Evolutionary conservation across 2,329 filamentous ascomycete species (phyloP).

Genomic region (Zymoseptoria ardabiliae): DNA sequence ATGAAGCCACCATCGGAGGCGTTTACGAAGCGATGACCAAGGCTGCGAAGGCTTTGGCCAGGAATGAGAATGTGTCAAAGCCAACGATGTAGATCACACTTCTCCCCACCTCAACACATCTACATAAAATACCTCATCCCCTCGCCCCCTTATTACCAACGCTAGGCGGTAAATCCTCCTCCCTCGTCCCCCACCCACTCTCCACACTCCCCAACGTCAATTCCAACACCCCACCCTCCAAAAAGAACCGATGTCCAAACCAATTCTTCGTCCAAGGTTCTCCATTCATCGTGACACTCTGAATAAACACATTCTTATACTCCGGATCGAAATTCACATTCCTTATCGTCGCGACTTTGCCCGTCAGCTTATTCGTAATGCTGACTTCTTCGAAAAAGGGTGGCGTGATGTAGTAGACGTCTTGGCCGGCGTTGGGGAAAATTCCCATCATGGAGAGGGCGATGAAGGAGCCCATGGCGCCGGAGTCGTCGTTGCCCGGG

Average conservation of each 20-base stretch:
- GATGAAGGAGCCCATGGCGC: slow-evolving; percentile 41
- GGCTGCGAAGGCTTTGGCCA: too few species aligned
- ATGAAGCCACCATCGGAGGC: not conserved
- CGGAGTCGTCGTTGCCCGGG: slow-evolving; percentile 41
- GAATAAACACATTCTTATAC: slow-evolving; percentile 39
- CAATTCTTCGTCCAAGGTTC: slow-evolving; percentile 38
- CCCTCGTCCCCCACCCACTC: slow-evolving; percentile 38
- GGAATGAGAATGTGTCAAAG: not conserved
- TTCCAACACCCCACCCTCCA: slow-evolving; percentile 37
- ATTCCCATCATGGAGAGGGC: slow-evolving; percentile 39
- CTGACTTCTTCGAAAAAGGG: slow-evolving; percentile 39
- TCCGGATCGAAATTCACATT: slow-evolving; percentile 36
- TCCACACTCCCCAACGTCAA: slow-evolving; percentile 36
- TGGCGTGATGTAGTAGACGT: slow-evolving; percentile 42
- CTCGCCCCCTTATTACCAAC: slow-evolving; percentile 9
- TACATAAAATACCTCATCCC: slow-evolving; percentile 6
- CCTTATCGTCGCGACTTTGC: slow-evolving; percentile 36
- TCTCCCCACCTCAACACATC: not conserved
- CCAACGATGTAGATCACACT: too few species aligned
- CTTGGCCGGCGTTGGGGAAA: slow-evolving; percentile 42
- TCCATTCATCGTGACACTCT: slow-evolving; percentile 38
- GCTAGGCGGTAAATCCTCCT: slow-evolving; percentile 38
- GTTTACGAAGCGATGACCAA: not conserved
- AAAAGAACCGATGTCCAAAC: slow-evolving; percentile 41
- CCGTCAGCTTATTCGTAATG: slow-evolving; percentile 34